Conservation (phyloP, 2,329 filamentous ascomycete genomes). For the Mollisiaceae sp. region DNA sequence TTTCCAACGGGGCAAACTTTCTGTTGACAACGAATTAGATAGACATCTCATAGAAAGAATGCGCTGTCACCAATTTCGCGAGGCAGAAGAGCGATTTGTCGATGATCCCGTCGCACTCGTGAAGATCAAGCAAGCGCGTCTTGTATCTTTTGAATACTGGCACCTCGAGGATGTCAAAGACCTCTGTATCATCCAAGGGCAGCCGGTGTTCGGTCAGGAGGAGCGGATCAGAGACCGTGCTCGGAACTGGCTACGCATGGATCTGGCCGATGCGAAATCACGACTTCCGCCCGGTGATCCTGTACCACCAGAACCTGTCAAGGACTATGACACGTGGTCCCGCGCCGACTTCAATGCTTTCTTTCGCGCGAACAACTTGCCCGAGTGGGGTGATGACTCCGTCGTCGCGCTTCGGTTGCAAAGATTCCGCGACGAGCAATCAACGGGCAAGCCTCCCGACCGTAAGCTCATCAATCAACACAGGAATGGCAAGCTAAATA, state of each 20-base stretch:
- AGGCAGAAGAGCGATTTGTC: constrained; percentile 10
- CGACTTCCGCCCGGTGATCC: neutral
- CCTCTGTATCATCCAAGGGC: neutral
- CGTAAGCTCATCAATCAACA: too few relatives aligned
- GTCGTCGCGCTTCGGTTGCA: neutral
- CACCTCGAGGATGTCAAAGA: neutral
- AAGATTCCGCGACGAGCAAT: neutral
- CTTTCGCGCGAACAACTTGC: constrained; percentile 18
- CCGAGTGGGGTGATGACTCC: constrained; percentile 14
- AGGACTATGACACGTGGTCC: constrained; percentile 2
- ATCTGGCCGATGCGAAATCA: neutral
- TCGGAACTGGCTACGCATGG: neutral
- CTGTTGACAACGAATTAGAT: neutral
- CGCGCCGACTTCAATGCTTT: constrained; percentile 1
- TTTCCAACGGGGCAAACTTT: constrained; percentile 12
- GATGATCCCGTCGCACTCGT: constrained; percentile 9
- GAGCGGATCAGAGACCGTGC: neutral
- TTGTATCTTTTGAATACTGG: constrained; percentile 15
- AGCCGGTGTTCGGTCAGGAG: neutral
- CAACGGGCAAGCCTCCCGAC: neutral
- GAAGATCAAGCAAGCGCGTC: constrained; percentile 8
- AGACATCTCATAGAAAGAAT: constrained; percentile 17
- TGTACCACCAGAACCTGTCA: neutral
- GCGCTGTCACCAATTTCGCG: constrained; percentile 5
- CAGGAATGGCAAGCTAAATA: neutral